Percentiles rank a stretch among this genome's conserved stretches.
Evolutionary conservation across 139 green algal species (phyloP).

Genomic region (Chlamydomonas incerta): DNA sequence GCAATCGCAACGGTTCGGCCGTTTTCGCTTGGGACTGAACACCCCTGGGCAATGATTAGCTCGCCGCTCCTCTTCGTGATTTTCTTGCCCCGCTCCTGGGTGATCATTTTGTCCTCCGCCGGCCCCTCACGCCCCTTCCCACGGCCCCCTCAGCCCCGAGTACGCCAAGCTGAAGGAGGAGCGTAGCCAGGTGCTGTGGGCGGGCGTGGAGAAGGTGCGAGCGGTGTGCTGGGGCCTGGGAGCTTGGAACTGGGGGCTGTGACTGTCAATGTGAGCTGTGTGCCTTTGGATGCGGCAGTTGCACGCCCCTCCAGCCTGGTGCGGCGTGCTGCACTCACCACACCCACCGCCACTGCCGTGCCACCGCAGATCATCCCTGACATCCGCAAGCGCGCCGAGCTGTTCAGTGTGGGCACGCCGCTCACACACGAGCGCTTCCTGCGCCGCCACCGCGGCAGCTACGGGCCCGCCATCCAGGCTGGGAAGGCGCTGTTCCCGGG

Average conservation of each 20-base stretch:
- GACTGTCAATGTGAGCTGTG: too few relatives aligned
- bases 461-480: constrained; percentile 81
- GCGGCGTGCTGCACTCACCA: not conserved
- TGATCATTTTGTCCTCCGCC: too few relatives aligned
- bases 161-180: constrained; percentile 95
- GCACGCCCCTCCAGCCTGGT: too few relatives aligned
- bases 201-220: constrained; percentile 76
- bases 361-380: constrained; percentile 81
- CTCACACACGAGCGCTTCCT: constrained; percentile 95
- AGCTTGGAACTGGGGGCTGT: too few relatives aligned
- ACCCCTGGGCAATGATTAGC: too few relatives aligned
- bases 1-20: too few relatives aligned
- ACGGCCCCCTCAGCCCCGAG: constrained; percentile 63
- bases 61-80: too few relatives aligned
- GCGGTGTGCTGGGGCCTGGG: too few relatives aligned
- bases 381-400: constrained; percentile 78
- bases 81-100: too few relatives aligned
- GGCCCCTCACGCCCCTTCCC: too few relatives aligned
- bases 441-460: constrained; percentile 83
- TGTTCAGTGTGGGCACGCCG: constrained; percentile 88
- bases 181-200: constrained; percentile 87
- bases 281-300: too few relatives aligned
- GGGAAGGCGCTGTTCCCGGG: constrained; percentile 70
- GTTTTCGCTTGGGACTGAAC: too few relatives aligned
- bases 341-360: not conserved